phyloP scores from a whole-genome alignment of 73 alveolate genomes.

The Tetrahymena elliotti region DNA sequence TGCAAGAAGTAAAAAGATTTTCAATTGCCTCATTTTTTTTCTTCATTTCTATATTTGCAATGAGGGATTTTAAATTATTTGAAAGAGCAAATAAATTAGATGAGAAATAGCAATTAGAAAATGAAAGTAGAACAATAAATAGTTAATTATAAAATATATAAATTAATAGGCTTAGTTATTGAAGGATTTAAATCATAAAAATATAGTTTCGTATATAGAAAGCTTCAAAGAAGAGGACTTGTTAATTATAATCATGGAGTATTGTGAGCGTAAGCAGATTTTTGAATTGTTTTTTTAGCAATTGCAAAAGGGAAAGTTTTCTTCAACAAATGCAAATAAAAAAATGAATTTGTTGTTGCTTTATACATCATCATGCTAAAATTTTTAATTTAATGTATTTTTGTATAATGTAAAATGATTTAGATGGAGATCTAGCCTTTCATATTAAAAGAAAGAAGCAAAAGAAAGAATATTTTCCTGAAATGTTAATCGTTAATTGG shows the following conservation, averaged over 20 bases:
- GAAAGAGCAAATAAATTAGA: neutral
- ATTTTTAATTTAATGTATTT: neutral
- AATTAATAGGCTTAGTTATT: slow-evolving; percentile 52
- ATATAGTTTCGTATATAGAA: slow-evolving; percentile 79
- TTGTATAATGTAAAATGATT: neutral
- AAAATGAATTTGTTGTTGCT: too few relatives aligned
- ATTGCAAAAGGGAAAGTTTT: neutral
- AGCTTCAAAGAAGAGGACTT: slow-evolving; percentile 62
- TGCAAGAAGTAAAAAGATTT: slow-evolving; percentile 19
- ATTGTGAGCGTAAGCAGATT: slow-evolving; percentile 45
- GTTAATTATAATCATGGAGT: slow-evolving; percentile 71
- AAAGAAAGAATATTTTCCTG: slow-evolving; percentile 55
- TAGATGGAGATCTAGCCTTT: slow-evolving; percentile 57
- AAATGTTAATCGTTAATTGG: slow-evolving; percentile 72
- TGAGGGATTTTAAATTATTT: neutral
- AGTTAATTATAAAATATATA: neutral
- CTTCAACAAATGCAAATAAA: neutral
- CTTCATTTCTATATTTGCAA: neutral
- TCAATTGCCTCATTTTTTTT: neutral
- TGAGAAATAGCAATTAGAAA: neutral
- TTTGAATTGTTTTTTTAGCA: neutral
- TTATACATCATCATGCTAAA: neutral
- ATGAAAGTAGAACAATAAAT: neutral
- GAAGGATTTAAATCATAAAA: slow-evolving; percentile 71
- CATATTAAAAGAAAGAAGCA: slow-evolving; percentile 52